Base-by-base conservation (phyloP, 257 asterid genomes). In the Scutellaria minor region DNA sequence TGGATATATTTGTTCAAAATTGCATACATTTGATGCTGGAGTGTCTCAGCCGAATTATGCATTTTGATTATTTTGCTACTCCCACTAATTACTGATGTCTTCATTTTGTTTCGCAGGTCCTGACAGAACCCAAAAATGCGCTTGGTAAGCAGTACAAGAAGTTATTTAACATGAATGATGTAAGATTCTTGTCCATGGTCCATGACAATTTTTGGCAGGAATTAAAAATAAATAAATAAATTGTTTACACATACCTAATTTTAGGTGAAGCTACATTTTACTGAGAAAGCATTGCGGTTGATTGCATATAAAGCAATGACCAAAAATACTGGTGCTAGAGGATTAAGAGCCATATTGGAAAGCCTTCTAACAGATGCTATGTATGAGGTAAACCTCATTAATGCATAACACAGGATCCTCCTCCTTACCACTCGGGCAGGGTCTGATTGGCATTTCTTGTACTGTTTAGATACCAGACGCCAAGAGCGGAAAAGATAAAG, bases 251-350 rank as follows among this genome's bases (percentile, higher is more conserved):
- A 15, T 66, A 22, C 70, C 35, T 62, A 79, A 79, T 72, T 58
- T 75, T 89, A 92, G 98, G 96, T 87, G 74, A 90, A 83, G 86
- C 81, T 92, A 20, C 96, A 92, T 83, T 88, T 84, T 61, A 84
- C 92, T 13, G 90, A 92, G 69, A 85, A 83, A 75, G 98, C 98
- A 45, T 74, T 87, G 56, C 77, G 83, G 41, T 56, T 86, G 78
- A 92, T 92, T 66, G 87, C 96, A 61, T 72, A 81, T 75, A 90
- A 87, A 83, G 96, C 96, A 45, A 84, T 81, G 85, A 77, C 82
- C 13, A 92, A 92, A 82, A 90, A 92, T 67, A 92, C 98, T n/a
- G 96, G 98, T 69, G 98, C 98, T 5, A 87, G 98, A 82, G 96
- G 98, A 53, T 80, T 92, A 79, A 88, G 98, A 85, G 89, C 92